Conservation (phyloP, 2,329 filamentous ascomycete genomes). For the Fusarium verticillioides region DNA sequence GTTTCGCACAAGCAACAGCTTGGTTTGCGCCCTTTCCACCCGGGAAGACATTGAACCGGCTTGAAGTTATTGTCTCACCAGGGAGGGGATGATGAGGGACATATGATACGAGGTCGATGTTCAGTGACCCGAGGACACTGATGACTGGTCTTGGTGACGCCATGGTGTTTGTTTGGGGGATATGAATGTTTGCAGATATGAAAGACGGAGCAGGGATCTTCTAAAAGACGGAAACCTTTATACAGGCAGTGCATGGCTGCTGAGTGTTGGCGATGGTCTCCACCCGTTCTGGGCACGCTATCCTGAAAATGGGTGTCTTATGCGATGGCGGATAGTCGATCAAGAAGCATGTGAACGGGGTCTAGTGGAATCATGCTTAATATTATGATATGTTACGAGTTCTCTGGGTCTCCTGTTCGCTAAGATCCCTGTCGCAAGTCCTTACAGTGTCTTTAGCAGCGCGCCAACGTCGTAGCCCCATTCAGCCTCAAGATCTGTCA, state of each 20-base stretch:
- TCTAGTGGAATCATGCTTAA: neutral
- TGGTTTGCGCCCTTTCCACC: constrained; percentile 98
- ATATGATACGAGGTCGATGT: constrained; percentile 91
- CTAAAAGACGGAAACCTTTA: neutral
- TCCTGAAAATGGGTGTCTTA: constrained; percentile 13
- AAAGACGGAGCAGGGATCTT: neutral
- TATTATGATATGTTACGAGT: neutral
- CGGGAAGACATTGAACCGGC: constrained; percentile 79
- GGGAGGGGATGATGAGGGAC: constrained; percentile 85
- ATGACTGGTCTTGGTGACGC: constrained; percentile 57
- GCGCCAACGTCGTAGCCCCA: constrained; percentile 47
- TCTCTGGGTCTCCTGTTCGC: neutral
- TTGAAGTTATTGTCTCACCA: constrained; percentile 88
- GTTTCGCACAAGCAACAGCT: constrained; percentile 85
- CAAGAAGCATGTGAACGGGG: neutral
- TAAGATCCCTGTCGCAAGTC: neutral
- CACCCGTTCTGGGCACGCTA: constrained; percentile 1
- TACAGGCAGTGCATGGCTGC: neutral
- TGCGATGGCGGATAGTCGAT: constrained; percentile 13
- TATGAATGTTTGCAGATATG: neutral
- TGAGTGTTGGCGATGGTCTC: neutral
- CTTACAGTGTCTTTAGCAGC: constrained; percentile 8
- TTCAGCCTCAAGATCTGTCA: constrained; percentile 57
- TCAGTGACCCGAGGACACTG: constrained; percentile 90
- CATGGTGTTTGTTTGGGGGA: neutral